Percentiles rank a stretch among this genome's conserved stretches.
Evolutionary conservation across 2,329 filamentous ascomycete species (phyloP).

Genomic region (Dissoconium aciculare): DNA sequence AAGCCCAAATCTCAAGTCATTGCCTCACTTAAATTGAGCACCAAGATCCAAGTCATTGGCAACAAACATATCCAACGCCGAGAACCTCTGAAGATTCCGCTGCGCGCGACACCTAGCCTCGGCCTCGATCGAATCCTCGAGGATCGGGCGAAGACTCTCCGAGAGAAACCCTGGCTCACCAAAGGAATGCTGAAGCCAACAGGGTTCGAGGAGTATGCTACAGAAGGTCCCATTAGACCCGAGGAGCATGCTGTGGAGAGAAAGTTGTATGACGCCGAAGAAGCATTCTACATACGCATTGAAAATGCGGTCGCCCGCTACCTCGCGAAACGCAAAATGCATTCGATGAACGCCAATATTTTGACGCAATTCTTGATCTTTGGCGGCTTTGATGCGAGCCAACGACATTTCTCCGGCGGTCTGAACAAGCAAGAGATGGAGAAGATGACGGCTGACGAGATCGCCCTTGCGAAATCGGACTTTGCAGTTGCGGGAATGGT

Average conservation of each 20-base stretch:
- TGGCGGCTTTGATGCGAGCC: conserved; percentile 57
- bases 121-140: conserved; percentile 6
- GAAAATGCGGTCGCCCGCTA: conserved; percentile 75
- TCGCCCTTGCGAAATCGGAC: conserved; percentile 40
- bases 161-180: conserved; percentile 22
- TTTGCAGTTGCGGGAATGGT: conserved; percentile 35
- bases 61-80: conserved; percentile 32
- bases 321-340: conserved; percentile 59
- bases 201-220: conserved; percentile 52
- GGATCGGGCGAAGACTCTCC: conserved; percentile 16
- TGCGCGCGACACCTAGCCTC: conserved; percentile 20
- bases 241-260: conserved; percentile 51
- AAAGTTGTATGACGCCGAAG: conserved; percentile 48
- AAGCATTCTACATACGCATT: conserved; percentile 49
- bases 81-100: conserved; percentile 21
- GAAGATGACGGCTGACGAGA: conserved; percentile 40
- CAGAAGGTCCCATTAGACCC: conserved; percentile 64
- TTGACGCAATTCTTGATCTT: conserved; percentile 72
- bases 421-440: conserved; percentile 14
- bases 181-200: conserved; percentile 31
- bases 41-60: conserved; percentile 27
- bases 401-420: conserved; percentile 46
- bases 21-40: conserved; percentile 28
- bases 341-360: conserved; percentile 43
- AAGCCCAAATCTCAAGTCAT: conserved; percentile 27